A percentile compares a stretch with the other conserved stretches of the same genome.
phyloP scores from a whole-genome alignment of 805 yeast species.

The Barnettozyma siamensis region DNA sequence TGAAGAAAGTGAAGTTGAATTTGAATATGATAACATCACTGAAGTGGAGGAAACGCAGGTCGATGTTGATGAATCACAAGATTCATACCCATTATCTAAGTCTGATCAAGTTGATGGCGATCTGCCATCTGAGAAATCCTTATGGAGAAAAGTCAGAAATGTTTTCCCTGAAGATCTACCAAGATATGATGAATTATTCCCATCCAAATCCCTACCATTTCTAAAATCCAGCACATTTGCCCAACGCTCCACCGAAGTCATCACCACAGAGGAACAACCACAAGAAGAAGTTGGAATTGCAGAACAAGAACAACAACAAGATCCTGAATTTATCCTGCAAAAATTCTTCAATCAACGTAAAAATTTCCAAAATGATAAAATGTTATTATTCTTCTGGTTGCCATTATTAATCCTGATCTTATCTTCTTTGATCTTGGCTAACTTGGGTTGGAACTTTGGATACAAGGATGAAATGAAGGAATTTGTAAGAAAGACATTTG shows the following conservation, averaged over 20 bases:
- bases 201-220: slow-evolving; percentile 26
- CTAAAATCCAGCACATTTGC: slow-evolving; percentile 9
- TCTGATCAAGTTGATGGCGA: not conserved
- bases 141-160: slow-evolving; percentile 34
- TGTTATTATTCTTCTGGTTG: slow-evolving; percentile 87
- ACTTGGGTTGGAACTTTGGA: slow-evolving; percentile 29
- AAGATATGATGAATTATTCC: slow-evolving; percentile 70
- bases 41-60: too few relatives aligned
- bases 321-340: slow-evolving; percentile 30
- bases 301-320: slow-evolving; percentile 7
- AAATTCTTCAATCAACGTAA: slow-evolving; percentile 38
- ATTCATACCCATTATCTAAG: not conserved
- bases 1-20: slow-evolving; percentile 9
- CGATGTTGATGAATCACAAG: not conserved
- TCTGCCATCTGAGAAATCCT: slow-evolving; percentile 24
- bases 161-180: slow-evolving; percentile 49
- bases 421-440: slow-evolving; percentile 37
- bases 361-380: slow-evolving; percentile 62
- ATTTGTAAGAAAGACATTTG: slow-evolving; percentile 38
- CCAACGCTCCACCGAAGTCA: slow-evolving; percentile 5
- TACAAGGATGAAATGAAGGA: slow-evolving; percentile 32
- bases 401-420: slow-evolving; percentile 62
- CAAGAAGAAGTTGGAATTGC: slow-evolving; percentile 5
- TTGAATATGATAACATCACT: too few relatives aligned
- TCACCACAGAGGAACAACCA: not conserved